These are phyloP conservation scores for Hypoxylon cercidicola DNA, from an alignment of 495 filamentous ascomycete genomes.

Conservation along the genomic window DNA sequence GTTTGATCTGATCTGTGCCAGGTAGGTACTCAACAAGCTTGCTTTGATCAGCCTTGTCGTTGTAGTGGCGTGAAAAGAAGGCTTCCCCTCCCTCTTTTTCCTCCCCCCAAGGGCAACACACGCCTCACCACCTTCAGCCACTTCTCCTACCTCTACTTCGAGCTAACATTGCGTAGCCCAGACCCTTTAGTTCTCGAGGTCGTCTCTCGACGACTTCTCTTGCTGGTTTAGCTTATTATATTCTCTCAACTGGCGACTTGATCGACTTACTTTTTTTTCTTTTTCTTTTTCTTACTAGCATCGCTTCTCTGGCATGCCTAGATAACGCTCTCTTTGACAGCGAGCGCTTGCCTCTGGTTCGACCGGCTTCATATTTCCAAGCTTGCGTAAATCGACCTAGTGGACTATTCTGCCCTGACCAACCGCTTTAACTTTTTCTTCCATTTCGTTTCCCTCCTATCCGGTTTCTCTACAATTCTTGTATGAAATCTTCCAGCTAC, in stretches of 20 bases:
- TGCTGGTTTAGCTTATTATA: conserved; percentile 24
- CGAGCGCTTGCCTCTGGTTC: conserved; percentile 31
- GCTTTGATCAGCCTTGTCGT: conserved; percentile 48
- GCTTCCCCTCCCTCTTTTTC: conserved; percentile 42
- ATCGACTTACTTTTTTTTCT: conserved; percentile 1
- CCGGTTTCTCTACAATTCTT: conserved; percentile 31
- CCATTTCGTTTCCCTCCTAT: conserved; percentile 30
- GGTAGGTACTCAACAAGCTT: conserved; percentile 16
- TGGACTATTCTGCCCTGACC: conserved; percentile 18
- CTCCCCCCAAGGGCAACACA: conserved; percentile 42
- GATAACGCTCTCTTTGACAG: conserved; percentile 38
- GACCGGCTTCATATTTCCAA: conserved; percentile 11
- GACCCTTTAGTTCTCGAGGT: conserved; percentile 23
- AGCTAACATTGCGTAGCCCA: conserved; percentile 30
- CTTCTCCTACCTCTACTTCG: conserved; percentile 34
- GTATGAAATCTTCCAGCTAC: conserved; percentile 36
- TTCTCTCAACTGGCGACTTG: conserved; percentile 28
- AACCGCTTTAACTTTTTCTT: conserved; percentile 22
- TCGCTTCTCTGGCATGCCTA: conserved; percentile 28
- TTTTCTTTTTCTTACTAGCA: conserved; percentile 20
- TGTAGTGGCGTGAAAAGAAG: conserved; percentile 45
- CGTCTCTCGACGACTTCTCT: conserved; percentile 15
- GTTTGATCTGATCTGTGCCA: conserved; percentile 39
- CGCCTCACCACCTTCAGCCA: conserved; percentile 39
- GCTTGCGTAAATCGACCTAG: conserved; percentile 27